Conservation (phyloP, 1,284 basidiomycete species). For the Hemileia vastatrix region DNA sequence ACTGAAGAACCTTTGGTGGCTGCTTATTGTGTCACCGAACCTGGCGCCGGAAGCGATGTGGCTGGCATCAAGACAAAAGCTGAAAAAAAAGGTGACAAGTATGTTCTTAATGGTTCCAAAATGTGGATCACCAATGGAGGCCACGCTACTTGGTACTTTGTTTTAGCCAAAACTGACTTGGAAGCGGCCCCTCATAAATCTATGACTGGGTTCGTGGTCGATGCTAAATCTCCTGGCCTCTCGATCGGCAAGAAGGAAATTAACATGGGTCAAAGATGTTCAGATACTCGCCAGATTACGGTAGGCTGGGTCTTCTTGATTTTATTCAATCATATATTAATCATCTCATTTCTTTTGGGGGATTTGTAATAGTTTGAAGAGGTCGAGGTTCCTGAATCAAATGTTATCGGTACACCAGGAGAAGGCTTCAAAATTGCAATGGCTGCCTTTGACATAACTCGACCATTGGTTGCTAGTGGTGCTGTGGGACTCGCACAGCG, state of each 20-base stretch:
- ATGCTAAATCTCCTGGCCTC: slow-evolving; percentile 50
- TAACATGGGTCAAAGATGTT: slow-evolving; percentile 55
- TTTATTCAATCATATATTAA: not conserved
- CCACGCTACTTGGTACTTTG: slow-evolving; percentile 48
- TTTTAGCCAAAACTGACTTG: slow-evolving; percentile 51
- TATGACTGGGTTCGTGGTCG: slow-evolving; percentile 53
- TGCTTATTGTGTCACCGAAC: slow-evolving; percentile 48
- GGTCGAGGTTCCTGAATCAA: slow-evolving; percentile 45
- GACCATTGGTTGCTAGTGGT: slow-evolving; percentile 50
- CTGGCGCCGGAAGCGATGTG: slow-evolving; percentile 51
- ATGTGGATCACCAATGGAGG: slow-evolving; percentile 49
- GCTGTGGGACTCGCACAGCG: slow-evolving; percentile 52
- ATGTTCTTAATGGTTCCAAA: slow-evolving; percentile 50
- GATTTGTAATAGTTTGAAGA: slow-evolving; percentile 10
- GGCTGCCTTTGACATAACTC: slow-evolving; percentile 52
- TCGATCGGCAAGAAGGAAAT: slow-evolving; percentile 51
- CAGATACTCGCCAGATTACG: slow-evolving; percentile 52
- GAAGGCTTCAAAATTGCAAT: slow-evolving; percentile 52
- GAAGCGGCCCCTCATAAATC: slow-evolving; percentile 46
- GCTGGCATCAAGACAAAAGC: slow-evolving; percentile 49
- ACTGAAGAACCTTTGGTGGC: slow-evolving; percentile 52
- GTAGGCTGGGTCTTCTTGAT: slow-evolving; percentile 40
- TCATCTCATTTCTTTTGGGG: not conserved
- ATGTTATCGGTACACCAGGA: slow-evolving; percentile 50
- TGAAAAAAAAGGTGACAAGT: slow-evolving; percentile 50